Base-by-base conservation (phyloP, 2,329 filamentous ascomycete species). In the Fusarium sp. region DNA sequence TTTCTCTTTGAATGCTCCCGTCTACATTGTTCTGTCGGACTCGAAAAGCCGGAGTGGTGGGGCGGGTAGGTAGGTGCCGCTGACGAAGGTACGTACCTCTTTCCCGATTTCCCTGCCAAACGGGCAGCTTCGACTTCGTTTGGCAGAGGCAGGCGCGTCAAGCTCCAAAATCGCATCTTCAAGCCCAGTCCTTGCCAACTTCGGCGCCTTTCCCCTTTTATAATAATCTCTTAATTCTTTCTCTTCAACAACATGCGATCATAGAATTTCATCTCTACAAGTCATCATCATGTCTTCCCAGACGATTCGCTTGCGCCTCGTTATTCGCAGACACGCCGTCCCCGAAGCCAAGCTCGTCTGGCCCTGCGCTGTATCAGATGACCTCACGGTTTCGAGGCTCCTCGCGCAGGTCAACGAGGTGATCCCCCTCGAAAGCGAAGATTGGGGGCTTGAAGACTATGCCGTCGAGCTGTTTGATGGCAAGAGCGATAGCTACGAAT, bases 401-500 rank as follows among this genome's bases (percentile, higher is more conserved):
- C 85, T 98, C 39, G 89, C 92, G 68, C 88, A 94, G 65, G 85
- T 98, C 71, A 95, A 97, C 80, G 89, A 93, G 44, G 86, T 92
- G 15, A 84, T 98, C 2, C 94, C 95, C 0, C 88, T 98, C 0
- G 94, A 97, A 82, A 90, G 91, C 60, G 86, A 86, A 41, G 86
- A 94, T 64, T 97, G 94, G 94, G 94, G 94, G 0, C 82, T 97
- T 4, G 95, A 98, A 75, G 94, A 98, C 78, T 98, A 98, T 79
- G 88, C 88, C 9, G 93, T 97, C 31, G 93, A 97, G 79, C 86
- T 97, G 4, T 80, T 80, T 18, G 85, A 87, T 59, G 74, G 76
- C 30, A 80, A 83, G 39, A 87, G 86, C n/a, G 83, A 81, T 16
- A 90, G 88, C 47, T 98, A 93, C 71, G 95, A 98, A 81, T 96